Base-by-base conservation (phyloP, 495 filamentous ascomycete species). In the Trichocladium antarcticum region DNA sequence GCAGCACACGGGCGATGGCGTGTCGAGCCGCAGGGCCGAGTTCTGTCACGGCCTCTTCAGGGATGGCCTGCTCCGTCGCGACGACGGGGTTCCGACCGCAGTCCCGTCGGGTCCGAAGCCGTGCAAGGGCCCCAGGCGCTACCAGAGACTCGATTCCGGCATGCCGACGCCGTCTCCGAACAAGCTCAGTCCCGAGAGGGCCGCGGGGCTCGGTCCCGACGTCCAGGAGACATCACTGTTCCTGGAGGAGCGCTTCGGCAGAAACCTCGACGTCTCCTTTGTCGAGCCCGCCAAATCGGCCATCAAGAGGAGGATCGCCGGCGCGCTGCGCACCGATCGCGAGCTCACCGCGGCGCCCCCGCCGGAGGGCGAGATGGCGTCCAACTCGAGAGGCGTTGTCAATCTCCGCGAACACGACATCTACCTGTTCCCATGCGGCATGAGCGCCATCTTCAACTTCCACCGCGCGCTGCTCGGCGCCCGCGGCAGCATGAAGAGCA, bases 1-100 rank as follows among this genome's bases (percentile, higher is more conserved):
- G 92, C 92, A 96, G 55, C 92, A 98, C 62, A 80, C 87, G 6
- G 92, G 92, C n/a, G 88, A 95, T 54, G 92, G 92, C 6, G 74
- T 97, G 20, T 95, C 89, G 2, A 94, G 88, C 65, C 83, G 92
- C 36, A 78, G 89, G 15, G 89, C 86, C 12, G 92, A 95, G 59
- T 94, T 89, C 62, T 95, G 87, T 62, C 78, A 85, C 41, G 65
- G 69, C 31, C 74, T 87, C 11, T 78, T 94, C 56, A 74, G 78
- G 17, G 81, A 89, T 49, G 81, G 83, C 1, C 67, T 80, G 21
- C 69, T 97, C 21, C 71, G 83, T 4, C 75, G 79, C 20, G 68
- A 75, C 22, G 68, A 62, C 14, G 46, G 17, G 20, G 50, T 53
- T n/a, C 48, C 51, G 16, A 53, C 47, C 51, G 29, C 54, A 3